phyloP scores from a whole-genome alignment of 2,329 filamentous ascomycete genomes.

The Lachnellula arida region DNA sequence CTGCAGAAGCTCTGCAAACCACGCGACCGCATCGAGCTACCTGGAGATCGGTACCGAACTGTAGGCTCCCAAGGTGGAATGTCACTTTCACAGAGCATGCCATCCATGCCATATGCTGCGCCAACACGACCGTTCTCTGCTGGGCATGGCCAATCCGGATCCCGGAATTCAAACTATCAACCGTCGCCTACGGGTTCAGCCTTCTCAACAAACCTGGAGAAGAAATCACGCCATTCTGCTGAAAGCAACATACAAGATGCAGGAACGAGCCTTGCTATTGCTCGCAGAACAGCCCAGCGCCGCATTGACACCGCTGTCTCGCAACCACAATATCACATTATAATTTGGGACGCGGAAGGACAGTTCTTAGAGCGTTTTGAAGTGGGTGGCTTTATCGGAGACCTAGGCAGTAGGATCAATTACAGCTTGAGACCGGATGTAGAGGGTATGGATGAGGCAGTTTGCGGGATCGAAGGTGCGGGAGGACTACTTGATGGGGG shows the following conservation, averaged over 20 bases:
- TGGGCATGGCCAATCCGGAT: slow-evolving; percentile 7
- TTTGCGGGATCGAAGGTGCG: slow-evolving; percentile 51
- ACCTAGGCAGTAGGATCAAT: slow-evolving; percentile 50
- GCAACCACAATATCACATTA: slow-evolving; percentile 52
- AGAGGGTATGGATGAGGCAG: slow-evolving; percentile 48
- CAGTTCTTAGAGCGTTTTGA: slow-evolving; percentile 49
- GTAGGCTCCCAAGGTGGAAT: slow-evolving; percentile 24
- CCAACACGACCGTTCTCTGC: slow-evolving; percentile 15
- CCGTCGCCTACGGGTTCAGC: slow-evolving; percentile 18
- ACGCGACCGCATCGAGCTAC: slow-evolving; percentile 24
- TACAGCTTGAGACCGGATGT: slow-evolving; percentile 55
- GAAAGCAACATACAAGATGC: not conserved
- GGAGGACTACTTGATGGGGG: slow-evolving; percentile 45
- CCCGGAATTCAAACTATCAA: slow-evolving; percentile 9
- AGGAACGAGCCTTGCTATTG: slow-evolving; percentile 41
- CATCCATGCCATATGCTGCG: slow-evolving; percentile 7
- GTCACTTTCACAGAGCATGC: slow-evolving; percentile 16
- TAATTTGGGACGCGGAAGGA: slow-evolving; percentile 43
- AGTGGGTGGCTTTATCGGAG: slow-evolving; percentile 59
- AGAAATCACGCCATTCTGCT: slow-evolving; percentile 6
- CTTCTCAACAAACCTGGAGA: slow-evolving; percentile 16
- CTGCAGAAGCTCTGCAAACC: slow-evolving; percentile 63
- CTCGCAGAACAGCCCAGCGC: slow-evolving; percentile 60
- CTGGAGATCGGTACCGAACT: slow-evolving; percentile 25
- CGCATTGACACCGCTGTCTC: slow-evolving; percentile 56